phyloP scores from a whole-genome alignment of 2,329 filamentous ascomycete species.

The Tolypocladium paradoxum region DNA sequence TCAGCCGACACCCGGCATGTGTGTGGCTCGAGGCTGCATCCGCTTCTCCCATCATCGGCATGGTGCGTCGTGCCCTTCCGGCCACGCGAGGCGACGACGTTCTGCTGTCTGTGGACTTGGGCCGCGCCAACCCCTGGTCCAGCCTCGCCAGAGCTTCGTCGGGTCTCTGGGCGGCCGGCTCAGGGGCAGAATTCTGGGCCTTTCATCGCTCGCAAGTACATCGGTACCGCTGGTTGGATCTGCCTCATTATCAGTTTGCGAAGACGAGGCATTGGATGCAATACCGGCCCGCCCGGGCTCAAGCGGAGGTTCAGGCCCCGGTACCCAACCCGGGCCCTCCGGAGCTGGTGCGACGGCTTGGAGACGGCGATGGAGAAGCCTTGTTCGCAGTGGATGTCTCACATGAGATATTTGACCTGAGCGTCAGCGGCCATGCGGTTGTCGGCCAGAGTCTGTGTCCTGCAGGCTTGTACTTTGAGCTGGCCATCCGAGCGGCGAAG shows the following conservation, averaged over 20 bases:
- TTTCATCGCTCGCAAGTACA: slow-evolving; percentile 9
- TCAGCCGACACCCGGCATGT: slow-evolving; percentile 7
- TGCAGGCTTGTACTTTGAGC: no score
- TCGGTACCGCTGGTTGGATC: slow-evolving; percentile 4
- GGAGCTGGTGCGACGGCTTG: background rate
- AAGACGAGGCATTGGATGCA: slow-evolving; percentile 15
- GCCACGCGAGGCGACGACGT: background rate
- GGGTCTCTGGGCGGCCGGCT: slow-evolving; percentile 10
- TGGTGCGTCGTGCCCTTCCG: slow-evolving; percentile 18
- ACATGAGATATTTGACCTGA: slow-evolving; percentile 6
- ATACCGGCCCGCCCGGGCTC: background rate
- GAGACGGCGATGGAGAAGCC: background rate
- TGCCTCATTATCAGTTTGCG: slow-evolving; percentile 18
- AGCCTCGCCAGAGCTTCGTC: background rate
- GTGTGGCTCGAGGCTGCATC: slow-evolving; percentile 23
- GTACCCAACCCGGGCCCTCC: background rate
- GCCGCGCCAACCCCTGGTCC: background rate
- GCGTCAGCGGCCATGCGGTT: no score
- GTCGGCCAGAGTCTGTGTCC: no score
- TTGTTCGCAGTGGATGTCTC: background rate
- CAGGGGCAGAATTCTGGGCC: slow-evolving; percentile 11
- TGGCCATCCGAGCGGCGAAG: no score
- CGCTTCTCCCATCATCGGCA: slow-evolving; percentile 20
- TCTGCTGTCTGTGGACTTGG: slow-evolving; percentile 2
- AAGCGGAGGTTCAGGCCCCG: background rate